Evolutionary conservation across 2,329 filamentous ascomycete species (phyloP), one percentile per base, ranked within the genome.

Genomic region (Aspergillus nomiae): DNA sequence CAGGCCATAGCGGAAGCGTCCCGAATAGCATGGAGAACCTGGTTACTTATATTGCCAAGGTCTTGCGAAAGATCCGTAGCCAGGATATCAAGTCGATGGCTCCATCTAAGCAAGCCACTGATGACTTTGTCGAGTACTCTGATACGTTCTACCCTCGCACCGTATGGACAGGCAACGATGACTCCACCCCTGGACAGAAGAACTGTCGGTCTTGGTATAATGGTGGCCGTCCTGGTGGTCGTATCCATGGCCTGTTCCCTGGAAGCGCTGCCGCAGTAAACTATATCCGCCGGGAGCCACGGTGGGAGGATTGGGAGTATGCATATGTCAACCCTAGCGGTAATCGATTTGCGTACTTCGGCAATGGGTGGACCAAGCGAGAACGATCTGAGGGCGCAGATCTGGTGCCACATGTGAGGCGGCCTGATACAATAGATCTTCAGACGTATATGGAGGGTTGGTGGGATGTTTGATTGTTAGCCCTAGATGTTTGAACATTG

Each of bases 131-230:
- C 51, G 74, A 76, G 28, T 77, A 79, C 58, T 75, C 77, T 51
- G 84, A 86, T 63, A 75, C 76, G 0, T 85, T 84, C 71, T 84
- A 83, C 67, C 81, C 82, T 0, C 80, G 78, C 16, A 85, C 83
- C 3, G 83, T 85, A 2, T 79, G 74, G 73, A 73, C 74, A 0
- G 75, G 65, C 1, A 74, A 73, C 60, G 70, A 73, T 30, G 70
- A 73, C 58, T 64, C 43, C 75, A 89, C 61, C 81, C 83, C 0
- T 7, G 67, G 65, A 3, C 63, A 67, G 38, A 86, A 89, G 58
- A 85, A 86, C 61, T 92, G 90, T 73, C 87, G 85, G 46, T 89
- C 86, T 0, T 92, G 90, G 90, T 90, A 90, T 63, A 92, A 92
- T 63, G 87, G 89, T 14, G 87, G 87, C 0, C 77, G 78, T 7